Conservation (phyloP, 352 stramenopile species). For the Phytophthora uliginosa region DNA sequence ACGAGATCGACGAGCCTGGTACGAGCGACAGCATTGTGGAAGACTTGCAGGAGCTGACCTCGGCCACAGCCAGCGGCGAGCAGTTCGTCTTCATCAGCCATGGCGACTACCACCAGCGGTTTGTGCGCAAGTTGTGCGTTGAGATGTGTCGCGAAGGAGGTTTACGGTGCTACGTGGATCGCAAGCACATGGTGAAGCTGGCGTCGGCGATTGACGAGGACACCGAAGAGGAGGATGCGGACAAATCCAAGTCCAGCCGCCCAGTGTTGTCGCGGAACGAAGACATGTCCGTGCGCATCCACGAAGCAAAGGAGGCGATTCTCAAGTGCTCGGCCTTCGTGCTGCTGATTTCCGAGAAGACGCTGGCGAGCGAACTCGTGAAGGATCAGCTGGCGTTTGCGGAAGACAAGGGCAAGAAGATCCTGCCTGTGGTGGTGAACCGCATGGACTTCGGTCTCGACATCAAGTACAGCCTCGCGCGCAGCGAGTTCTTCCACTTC, state of each 20-base stretch:
- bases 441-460: constrained; percentile 73
- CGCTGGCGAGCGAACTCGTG: constrained; percentile 72
- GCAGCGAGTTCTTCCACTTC: constrained; percentile 87
- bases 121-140: constrained; percentile 77
- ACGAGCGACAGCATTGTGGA: constrained; percentile 69
- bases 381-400: constrained; percentile 87
- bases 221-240: constrained; percentile 33
- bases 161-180: constrained; percentile 78
- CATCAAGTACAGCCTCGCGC: constrained; percentile 84
- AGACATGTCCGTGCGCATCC: constrained; percentile 79
- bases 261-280: constrained; percentile 39
- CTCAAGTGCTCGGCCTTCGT: constrained; percentile 85
- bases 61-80: constrained; percentile 60
- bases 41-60: constrained; percentile 62
- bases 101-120: constrained; percentile 76
- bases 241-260: constrained; percentile 12
- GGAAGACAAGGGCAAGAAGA: constrained; percentile 88
- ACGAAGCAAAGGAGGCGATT: constrained; percentile 85
- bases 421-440: constrained; percentile 80
- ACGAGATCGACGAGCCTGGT: constrained; percentile 20
- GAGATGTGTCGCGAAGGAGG: constrained; percentile 75
- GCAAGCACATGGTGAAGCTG: constrained; percentile 44
- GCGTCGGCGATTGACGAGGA: constrained; percentile 39
- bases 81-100: constrained; percentile 91
- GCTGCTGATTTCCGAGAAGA: constrained; percentile 81